A percentile compares a stretch with the other conserved stretches of the same genome.
phyloP scores from a whole-genome alignment of 192 early-diverging fungal species.

The Podila verticillata region DNA sequence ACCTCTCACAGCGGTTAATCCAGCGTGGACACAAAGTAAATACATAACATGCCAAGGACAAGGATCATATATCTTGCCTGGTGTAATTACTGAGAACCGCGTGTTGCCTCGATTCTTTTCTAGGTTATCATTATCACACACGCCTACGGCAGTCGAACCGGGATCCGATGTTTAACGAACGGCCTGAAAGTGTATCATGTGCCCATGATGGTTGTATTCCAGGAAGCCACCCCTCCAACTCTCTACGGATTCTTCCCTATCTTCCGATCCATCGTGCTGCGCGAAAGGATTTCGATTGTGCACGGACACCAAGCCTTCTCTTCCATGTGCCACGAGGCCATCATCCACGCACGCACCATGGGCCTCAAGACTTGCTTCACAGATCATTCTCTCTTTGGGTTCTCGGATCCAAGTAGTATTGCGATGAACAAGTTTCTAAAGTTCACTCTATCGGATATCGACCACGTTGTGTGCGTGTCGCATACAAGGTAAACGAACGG shows the following conservation, averaged over 20 bases:
- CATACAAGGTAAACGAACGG: constrained; percentile 85
- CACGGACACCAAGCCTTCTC: constrained; percentile 98
- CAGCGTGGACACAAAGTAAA: constrained; percentile 84
- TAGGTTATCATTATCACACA: constrained; percentile 92
- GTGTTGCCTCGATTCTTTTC: background rate
- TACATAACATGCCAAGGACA: too few relatives aligned
- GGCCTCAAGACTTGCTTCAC: constrained; percentile 94
- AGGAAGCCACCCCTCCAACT: constrained; percentile 91
- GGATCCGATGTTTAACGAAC: constrained; percentile 90
- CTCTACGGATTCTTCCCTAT: constrained; percentile 91
- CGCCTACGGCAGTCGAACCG: constrained; percentile 80
- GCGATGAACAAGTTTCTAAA: constrained; percentile 97
- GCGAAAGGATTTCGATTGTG: constrained; percentile 93
- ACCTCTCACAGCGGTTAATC: constrained; percentile 89
- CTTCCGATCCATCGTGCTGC: constrained; percentile 89
- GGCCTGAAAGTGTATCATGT: constrained; percentile 97
- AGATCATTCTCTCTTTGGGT: constrained; percentile 97
- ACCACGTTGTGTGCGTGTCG: constrained; percentile 98
- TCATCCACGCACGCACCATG: constrained; percentile 96
- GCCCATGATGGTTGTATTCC: constrained; percentile 83
- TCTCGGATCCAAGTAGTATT: constrained; percentile 92
- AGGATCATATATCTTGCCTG: too few relatives aligned
- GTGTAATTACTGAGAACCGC: too few relatives aligned
- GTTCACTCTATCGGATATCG: constrained; percentile 95
- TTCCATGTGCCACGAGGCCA: constrained; percentile 92